Base-by-base conservation (phyloP, 257 asterid species). In the Gentiana straminea region DNA sequence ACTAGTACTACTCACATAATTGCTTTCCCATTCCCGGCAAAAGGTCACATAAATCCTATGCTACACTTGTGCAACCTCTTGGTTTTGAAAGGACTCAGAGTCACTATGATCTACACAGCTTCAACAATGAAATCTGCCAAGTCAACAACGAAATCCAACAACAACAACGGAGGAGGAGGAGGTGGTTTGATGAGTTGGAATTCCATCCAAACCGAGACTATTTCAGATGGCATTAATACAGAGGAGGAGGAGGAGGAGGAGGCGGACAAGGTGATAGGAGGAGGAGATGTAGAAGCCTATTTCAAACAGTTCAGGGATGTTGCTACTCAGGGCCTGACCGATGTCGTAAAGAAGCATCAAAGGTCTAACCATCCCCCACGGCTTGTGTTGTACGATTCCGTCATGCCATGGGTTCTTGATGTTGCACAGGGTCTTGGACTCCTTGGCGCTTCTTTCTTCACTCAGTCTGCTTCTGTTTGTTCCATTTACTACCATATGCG, bases 31-130 rank as follows among this genome's bases (percentile, higher is more conserved):
- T 65, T 8, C 37, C 84, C 81, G 0, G 70, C 45, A 10, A 76
- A 74, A 50, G 83, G 86, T 65, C 86, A 80, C 64, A 58, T 80
- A 8, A 80, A 77, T 45, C 86, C 81, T 0, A 6, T 65, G 1
- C 51, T 80, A 6, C 76, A 69, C 1, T 64, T 80, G 2, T 69
- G 75, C 32, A 73, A 71, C 5, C 58, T 37, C 35, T 24, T 80
- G 39, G 73, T 64, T 35, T 60, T 74, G 3, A 69, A 70, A 36
- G 77, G 70, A 1, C 5, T 74, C 2, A 44, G 1, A 0, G 11
- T 77, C 15, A 69, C 76, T 45, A n/a, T 80, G 12, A 13, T 77
- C 55, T 54, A 58, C 41, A 63, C 81, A 8, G 52, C 41, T 2
- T 3, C 13, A 0, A 3, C 68, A 1, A 58, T 11, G 35, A 59